These are phyloP conservation scores for Platanus orientalis DNA, from an alignment of 164 flowering plant species.

Conservation along the genomic window DNA sequence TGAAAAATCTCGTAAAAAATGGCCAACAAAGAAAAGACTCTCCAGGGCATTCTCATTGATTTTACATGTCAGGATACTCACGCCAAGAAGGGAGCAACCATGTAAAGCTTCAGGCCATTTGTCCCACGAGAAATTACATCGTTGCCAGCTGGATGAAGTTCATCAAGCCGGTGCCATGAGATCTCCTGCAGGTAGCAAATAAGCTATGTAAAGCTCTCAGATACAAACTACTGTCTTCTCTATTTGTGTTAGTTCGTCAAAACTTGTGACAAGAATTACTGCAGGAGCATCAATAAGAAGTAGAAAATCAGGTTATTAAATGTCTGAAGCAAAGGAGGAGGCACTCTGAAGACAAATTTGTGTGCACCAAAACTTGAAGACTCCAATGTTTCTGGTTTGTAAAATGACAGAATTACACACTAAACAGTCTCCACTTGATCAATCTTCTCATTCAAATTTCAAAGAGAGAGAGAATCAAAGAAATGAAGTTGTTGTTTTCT, in stretches of 20 bases:
- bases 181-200: slow-evolving; percentile 60
- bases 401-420: too few species aligned
- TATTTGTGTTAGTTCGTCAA: too few species aligned
- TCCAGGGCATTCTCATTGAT: not conserved
- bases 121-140: slow-evolving; percentile 71
- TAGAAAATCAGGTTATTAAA: not conserved
- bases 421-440: not conserved
- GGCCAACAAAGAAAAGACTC: not conserved
- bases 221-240: not conserved
- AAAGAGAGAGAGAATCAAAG: not conserved
- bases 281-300: not conserved
- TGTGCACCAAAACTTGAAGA: not conserved
- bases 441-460: slow-evolving; percentile 1
- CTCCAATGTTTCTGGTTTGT: not conserved
- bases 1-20: not conserved
- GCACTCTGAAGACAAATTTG: not conserved
- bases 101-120: slow-evolving; percentile 83
- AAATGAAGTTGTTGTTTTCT: too few species aligned
- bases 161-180: slow-evolving; percentile 91
- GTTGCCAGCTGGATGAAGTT: slow-evolving; percentile 64
- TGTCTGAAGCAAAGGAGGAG: not conserved
- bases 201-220: slow-evolving; percentile 1
- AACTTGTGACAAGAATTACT: not conserved
- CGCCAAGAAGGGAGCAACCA: slow-evolving; percentile 89
- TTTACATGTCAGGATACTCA: slow-evolving; percentile 29